A percentile compares a stretch with the other conserved stretches of the same genome.
These are phyloP conservation scores for Penicillium longicatenatum DNA, from an alignment of 495 filamentous ascomycete genomes.

Conservation along the genomic window DNA sequence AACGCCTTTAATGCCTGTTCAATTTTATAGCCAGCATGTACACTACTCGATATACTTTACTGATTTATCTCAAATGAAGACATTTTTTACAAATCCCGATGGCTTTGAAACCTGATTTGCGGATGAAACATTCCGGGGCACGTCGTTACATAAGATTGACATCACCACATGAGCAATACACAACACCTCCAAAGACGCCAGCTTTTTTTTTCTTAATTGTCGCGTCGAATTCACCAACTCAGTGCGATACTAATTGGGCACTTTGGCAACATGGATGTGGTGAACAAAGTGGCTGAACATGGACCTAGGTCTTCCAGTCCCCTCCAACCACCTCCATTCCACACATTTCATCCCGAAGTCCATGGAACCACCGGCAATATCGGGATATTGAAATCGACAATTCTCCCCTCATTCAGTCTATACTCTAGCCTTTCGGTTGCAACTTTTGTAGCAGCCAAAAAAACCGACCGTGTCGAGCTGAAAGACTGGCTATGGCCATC, in stretches of 20 bases:
- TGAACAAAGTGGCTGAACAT: neutral
- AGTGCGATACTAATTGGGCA: neutral
- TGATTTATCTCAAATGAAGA: neutral
- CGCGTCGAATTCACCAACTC: no score
- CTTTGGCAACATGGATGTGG: neutral
- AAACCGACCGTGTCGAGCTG: constrained; percentile 52
- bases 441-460: constrained; percentile 47
- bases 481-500: constrained; percentile 62
- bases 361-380: constrained; percentile 16
- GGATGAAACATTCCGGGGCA: neutral
- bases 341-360: constrained; percentile 10
- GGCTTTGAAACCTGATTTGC: neutral
- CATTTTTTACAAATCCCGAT: neutral
- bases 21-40: neutral
- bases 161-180: neutral
- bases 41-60: neutral
- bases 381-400: constrained; percentile 53
- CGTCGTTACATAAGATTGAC: neutral
- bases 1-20: neutral
- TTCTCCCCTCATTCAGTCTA: constrained; percentile 50
- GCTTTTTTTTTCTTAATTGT: no score
- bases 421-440: constrained; percentile 47
- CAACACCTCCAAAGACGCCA: neutral
- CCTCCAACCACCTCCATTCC: neutral
- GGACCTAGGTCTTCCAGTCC: neutral